phyloP scores from a whole-genome alignment of 768 basidiomycete species.

The Leccinum broughii region DNA sequence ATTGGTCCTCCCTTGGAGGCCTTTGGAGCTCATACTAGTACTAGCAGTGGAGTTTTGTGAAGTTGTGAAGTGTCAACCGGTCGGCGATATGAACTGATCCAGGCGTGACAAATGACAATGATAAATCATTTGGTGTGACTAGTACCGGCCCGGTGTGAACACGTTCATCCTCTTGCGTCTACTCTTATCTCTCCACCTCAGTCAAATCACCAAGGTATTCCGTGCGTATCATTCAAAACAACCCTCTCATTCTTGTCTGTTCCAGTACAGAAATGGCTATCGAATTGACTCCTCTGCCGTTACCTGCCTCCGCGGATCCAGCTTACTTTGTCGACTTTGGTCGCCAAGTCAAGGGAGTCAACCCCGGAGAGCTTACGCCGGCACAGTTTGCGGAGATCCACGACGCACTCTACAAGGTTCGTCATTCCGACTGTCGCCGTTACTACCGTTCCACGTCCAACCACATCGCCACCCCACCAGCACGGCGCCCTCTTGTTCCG shows the following conservation, averaged over 20 bases:
- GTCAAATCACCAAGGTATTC: neutral
- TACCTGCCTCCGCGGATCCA: constrained; percentile 72
- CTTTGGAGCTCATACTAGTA: neutral
- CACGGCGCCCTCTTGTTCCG: constrained; percentile 76
- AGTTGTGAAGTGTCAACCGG: neutral
- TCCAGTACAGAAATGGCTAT: constrained; percentile 54
- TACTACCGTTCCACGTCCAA: neutral
- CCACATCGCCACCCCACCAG: constrained; percentile 36
- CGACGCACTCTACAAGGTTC: constrained; percentile 75
- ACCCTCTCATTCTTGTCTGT: neutral
- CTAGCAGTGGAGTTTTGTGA: neutral
- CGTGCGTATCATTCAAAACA: neutral
- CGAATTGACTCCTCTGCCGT: constrained; percentile 61
- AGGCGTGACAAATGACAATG: too few species aligned
- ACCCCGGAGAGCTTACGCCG: constrained; percentile 61
- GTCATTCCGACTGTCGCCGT: neutral
- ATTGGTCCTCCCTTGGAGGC: constrained; percentile 9
- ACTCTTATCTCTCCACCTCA: constrained; percentile 8
- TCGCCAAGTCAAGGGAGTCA: constrained; percentile 69
- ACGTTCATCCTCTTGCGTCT: neutral
- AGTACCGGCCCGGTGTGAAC: neutral
- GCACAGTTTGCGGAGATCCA: constrained; percentile 67
- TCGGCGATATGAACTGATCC: neutral
- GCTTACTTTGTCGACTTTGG: constrained; percentile 72
- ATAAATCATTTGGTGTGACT: too few species aligned